Evolutionary conservation across 163 green algal genomes (phyloP).

Genomic region (Scenedesmus sp.): DNA sequence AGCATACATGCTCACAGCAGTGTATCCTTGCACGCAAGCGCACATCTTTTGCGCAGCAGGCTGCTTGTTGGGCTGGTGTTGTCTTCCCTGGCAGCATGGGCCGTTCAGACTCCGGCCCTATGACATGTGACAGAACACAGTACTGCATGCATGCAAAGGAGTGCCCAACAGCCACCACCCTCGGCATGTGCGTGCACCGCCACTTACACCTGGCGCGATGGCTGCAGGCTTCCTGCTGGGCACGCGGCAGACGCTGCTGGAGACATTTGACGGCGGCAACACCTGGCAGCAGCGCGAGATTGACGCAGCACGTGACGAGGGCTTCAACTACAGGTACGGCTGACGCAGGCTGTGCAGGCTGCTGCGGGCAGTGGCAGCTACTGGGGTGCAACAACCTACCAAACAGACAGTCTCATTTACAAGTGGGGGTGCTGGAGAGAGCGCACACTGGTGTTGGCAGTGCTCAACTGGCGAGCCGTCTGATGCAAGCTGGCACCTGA

Average conservation of each 20-base stretch:
- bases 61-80: neutral
- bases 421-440: too few species aligned
- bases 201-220: neutral
- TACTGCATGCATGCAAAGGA: neutral
- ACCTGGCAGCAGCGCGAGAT: slow-evolving; percentile 90
- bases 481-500: too few species aligned
- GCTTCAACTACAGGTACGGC: slow-evolving; percentile 91
- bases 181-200: neutral
- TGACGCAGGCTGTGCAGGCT: neutral
- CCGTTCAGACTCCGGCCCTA: too few species aligned
- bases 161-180: neutral
- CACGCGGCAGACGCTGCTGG: slow-evolving; percentile 96
- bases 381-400: too few species aligned
- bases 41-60: too few species aligned
- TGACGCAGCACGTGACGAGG: slow-evolving; percentile 90
- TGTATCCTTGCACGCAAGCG: neutral
- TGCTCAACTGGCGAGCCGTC: too few species aligned
- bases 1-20: neutral
- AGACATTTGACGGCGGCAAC: slow-evolving; percentile 97
- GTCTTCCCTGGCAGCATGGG: too few species aligned
- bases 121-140: too few species aligned
- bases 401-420: too few species aligned
- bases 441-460: too few species aligned
- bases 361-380: too few species aligned
- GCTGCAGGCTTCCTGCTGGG: slow-evolving; percentile 95